Evolutionary conservation across 164 flowering plant genomes (phyloP).

Genomic region (Piper betle): DNA sequence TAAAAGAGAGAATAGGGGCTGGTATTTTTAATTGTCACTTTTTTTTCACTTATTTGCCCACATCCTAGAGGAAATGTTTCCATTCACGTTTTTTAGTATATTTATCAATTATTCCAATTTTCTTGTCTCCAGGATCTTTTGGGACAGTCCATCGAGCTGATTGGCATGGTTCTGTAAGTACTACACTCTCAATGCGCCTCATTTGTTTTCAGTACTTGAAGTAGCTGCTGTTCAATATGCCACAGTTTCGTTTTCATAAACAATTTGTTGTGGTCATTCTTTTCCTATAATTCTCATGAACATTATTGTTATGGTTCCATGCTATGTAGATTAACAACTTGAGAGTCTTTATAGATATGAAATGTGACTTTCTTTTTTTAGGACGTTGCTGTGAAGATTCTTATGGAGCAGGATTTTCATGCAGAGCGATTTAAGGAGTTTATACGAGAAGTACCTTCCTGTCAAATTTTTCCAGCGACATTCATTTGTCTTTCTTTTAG

Average conservation of each 20-base stretch:
- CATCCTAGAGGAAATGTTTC: neutral
- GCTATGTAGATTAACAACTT: too few relatives aligned
- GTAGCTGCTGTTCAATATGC: neutral
- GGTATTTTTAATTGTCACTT: slow-evolving; percentile 27
- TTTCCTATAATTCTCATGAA: too few relatives aligned
- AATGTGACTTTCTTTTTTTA: slow-evolving; percentile 10
- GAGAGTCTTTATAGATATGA: too few relatives aligned
- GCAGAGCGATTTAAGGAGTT: slow-evolving; percentile 76
- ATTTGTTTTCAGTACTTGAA: neutral
- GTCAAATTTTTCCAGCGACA: neutral
- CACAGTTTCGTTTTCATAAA: neutral
- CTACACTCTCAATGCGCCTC: neutral
- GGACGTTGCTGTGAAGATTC: slow-evolving; percentile 99
- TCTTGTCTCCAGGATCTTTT: slow-evolving; percentile 69
- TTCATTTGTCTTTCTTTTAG: neutral
- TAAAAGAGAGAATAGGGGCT: slow-evolving; percentile 88
- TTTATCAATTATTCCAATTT: too few relatives aligned
- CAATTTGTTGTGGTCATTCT: neutral
- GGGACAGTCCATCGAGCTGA: slow-evolving; percentile 99
- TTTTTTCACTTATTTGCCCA: too few relatives aligned
- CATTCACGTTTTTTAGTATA: neutral
- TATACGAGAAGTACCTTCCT: slow-evolving; percentile 61
- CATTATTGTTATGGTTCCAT: too few relatives aligned
- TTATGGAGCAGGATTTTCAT: slow-evolving; percentile 91
- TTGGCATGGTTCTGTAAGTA: slow-evolving; percentile 94